Base-by-base conservation (phyloP, 1,284 basidiomycete species). In the Laetiporus sulphureus region DNA sequence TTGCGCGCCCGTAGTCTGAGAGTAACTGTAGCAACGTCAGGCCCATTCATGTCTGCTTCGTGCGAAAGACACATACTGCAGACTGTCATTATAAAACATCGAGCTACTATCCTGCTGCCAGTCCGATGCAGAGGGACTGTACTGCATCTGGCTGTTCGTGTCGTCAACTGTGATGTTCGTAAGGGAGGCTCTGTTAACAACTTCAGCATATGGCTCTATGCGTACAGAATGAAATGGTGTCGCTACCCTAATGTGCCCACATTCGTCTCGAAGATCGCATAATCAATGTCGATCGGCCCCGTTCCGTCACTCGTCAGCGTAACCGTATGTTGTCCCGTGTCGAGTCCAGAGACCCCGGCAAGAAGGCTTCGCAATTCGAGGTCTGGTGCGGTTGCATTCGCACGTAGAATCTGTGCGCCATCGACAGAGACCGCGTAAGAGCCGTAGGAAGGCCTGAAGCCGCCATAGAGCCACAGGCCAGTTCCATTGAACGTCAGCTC, bases 391-490 rank as follows among this genome's bases (percentile, higher is more conserved):
- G 59, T 56, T 5, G 70, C 68, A 45, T 55, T 63, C 7, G 67
- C 65, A 36, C 45, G 61, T n/a, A 54, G 37, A 13, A 69, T 49
- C 5, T 56, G 55, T n/a, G 61, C 42, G 8, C 70, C 69, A 49
- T 79, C 76, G 5, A 79, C 60, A 8, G 63, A 46, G 20, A 78
- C 47, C 21, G 59, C 59, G 54, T 69, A 79, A 18, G 59, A 52
- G 36, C 77, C 76, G 51, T 77, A 77, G 42, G 63, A 60, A 18
- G 71, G 63, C 44, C 65, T 54, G 29, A 57, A 61, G 12, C 68
- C 70, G 24, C 75, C 76, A 50, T 67, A 72, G 38, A 78, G 52
- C 54, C 68, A 68, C 38, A 77, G 64, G 3, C 73, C 77, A 44
- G 75, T 78, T 16, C 76, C 75, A 66, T 48, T 53, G 48, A 60